A percentile compares a stretch with the other conserved stretches of the same genome.
These are phyloP conservation scores for Wickerhamiella nectarea DNA, from an alignment of 805 yeast species.

Conservation along the genomic window DNA sequence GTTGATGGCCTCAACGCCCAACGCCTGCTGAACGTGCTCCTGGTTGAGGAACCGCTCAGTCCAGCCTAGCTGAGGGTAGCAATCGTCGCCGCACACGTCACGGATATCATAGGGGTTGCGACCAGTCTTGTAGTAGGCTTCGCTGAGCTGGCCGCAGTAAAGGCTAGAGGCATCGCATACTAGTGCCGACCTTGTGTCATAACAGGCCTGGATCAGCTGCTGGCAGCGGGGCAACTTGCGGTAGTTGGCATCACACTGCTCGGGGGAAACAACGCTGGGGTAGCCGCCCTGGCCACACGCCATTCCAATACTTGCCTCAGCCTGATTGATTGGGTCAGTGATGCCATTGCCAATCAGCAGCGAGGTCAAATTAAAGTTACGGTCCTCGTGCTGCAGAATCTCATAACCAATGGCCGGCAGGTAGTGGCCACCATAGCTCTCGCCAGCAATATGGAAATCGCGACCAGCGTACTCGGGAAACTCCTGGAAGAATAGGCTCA, in stretches of 20 bases:
- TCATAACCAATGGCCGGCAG: constrained; percentile 71
- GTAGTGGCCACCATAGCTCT: constrained; percentile 93
- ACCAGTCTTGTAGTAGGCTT: constrained; percentile 76
- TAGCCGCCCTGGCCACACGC: constrained; percentile 87
- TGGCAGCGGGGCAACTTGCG: constrained; percentile 65
- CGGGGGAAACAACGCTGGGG: constrained; percentile 60
- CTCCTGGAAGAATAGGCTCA: constrained; percentile 73
- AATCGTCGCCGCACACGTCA: constrained; percentile 59
- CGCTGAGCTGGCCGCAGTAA: constrained; percentile 72
- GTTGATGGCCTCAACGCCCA: constrained; percentile 72
- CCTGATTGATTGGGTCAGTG: constrained; percentile 74
- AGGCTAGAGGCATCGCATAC: constrained; percentile 83
- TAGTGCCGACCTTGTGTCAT: constrained; percentile 58
- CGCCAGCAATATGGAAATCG: constrained; percentile 85
- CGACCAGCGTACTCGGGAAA: constrained; percentile 58
- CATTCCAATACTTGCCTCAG: constrained; percentile 78
- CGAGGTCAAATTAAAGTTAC: constrained; percentile 58
- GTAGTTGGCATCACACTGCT: constrained; percentile 61
- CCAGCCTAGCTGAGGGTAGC: constrained; percentile 62
- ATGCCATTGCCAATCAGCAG: constrained; percentile 89
- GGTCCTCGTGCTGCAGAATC: constrained; percentile 44
- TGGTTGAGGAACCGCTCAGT: constrained; percentile 64
- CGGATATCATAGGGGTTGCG: constrained; percentile 86
- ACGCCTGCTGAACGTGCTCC: constrained; percentile 57
- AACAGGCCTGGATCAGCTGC: constrained; percentile 63